phyloP scores from a whole-genome alignment of 345 rosid genomes.

The Salix udensis region DNA sequence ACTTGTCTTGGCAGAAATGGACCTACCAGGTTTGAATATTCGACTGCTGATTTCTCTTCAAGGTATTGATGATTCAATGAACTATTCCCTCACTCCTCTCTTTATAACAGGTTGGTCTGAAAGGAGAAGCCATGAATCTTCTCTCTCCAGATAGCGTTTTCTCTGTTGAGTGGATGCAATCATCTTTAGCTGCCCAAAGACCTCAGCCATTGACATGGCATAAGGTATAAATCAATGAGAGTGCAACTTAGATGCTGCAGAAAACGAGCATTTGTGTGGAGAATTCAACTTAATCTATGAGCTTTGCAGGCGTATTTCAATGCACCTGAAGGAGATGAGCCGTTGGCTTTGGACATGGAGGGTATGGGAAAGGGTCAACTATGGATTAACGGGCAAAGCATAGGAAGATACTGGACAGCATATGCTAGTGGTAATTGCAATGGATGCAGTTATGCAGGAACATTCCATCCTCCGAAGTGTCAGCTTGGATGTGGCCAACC shows the following conservation, averaged over 20 bases:
- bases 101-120: constrained; percentile 76
- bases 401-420: constrained; percentile 97
- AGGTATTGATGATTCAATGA: not conserved
- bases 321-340: constrained; percentile 90
- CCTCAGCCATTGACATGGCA: constrained; percentile 94
- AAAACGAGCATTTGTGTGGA: not conserved
- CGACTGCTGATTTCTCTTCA: not conserved
- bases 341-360: constrained; percentile 91
- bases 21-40: constrained; percentile 76
- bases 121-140: constrained; percentile 70
- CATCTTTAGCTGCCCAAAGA: constrained; percentile 48
- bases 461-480: constrained; percentile 80
- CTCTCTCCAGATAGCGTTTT: constrained; percentile 27
- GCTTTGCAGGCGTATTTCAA: constrained; percentile 65
- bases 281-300: not conserved
- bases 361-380: constrained; percentile 98
- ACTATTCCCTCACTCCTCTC: constrained; percentile 2
- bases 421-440: constrained; percentile 73
- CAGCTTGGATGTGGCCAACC: constrained; percentile 90
- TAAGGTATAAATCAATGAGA: constrained; percentile 45
- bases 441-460: constrained; percentile 71
- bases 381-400: constrained; percentile 92
- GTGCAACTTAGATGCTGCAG: not conserved
- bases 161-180: constrained; percentile 25
- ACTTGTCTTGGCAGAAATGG: constrained; percentile 93